Evolutionary conservation across 345 rosid genomes (phyloP).

Genomic region (Bruguiera parviflora): DNA sequence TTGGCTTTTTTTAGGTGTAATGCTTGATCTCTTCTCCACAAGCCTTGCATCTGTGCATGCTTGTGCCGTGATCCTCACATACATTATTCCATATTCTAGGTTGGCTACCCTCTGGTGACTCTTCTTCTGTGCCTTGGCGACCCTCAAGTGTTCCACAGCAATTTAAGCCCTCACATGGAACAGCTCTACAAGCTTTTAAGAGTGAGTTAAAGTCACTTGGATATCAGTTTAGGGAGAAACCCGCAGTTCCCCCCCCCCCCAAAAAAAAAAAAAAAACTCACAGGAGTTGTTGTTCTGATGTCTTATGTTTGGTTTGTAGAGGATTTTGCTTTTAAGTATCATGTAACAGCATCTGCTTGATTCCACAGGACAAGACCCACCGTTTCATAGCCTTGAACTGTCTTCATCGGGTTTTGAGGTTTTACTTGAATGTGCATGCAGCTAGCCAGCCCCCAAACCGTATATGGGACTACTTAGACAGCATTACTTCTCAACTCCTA

Average conservation of each 20-base stretch:
- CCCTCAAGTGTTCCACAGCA: constrained; percentile 82
- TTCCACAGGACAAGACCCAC: constrained; percentile 90
- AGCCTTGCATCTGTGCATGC: background rate
- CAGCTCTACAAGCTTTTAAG: constrained; percentile 93
- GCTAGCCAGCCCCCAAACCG: constrained; percentile 90
- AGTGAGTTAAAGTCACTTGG: constrained; percentile 49
- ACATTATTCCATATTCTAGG: constrained; percentile 41
- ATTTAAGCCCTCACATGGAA: constrained; percentile 90
- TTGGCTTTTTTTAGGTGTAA: background rate
- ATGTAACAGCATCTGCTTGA: constrained; percentile 11
- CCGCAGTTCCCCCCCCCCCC: too few species aligned
- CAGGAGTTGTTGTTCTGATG: background rate
- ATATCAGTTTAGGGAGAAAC: constrained; percentile 1
- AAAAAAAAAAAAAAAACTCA: background rate
- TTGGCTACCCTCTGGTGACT: constrained; percentile 96
- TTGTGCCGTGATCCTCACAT: background rate
- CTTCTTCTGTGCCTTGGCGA: constrained; percentile 98
- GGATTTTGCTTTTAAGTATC: background rate
- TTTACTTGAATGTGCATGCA: constrained; percentile 92
- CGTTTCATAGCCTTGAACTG: constrained; percentile 97
- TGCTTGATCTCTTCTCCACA: background rate
- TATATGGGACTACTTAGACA: constrained; percentile 96
- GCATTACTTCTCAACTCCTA: constrained; percentile 95
- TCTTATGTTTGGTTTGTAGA: background rate
- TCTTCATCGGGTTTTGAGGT: constrained; percentile 94